phyloP scores from a whole-genome alignment of 2,329 filamentous ascomycete genomes.

The Byssothecium circinans region DNA sequence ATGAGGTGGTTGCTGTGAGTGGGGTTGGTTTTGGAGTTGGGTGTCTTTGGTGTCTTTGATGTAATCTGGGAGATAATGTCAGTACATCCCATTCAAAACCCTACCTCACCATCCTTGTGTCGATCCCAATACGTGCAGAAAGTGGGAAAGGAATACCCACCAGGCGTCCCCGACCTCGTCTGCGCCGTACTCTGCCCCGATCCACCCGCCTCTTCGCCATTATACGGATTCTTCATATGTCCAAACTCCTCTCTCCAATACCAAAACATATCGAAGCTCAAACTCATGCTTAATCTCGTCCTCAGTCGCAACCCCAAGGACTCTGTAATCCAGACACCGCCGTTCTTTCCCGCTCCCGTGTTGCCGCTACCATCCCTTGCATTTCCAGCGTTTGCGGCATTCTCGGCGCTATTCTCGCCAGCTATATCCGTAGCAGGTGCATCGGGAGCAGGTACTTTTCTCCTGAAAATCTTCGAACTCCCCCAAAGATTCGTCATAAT shows the following conservation, averaged over 20 bases:
- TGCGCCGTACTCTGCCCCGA: slow-evolving; percentile 17
- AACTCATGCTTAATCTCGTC: slow-evolving; percentile 41
- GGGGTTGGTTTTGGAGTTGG: background rate
- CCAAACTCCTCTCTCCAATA: slow-evolving; percentile 44
- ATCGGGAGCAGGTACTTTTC: slow-evolving; percentile 13
- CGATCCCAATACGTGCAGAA: too few relatives aligned
- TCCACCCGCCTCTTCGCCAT: slow-evolving; percentile 29
- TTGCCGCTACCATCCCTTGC: too few relatives aligned
- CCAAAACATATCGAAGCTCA: slow-evolving; percentile 46
- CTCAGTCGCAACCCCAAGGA: slow-evolving; percentile 35
- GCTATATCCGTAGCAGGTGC: background rate
- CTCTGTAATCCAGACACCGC: slow-evolving; percentile 30
- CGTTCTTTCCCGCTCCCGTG: background rate
- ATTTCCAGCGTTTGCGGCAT: too few relatives aligned
- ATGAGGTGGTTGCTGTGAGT: background rate
- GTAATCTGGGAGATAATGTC: slow-evolving; percentile 15
- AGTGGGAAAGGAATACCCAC: slow-evolving; percentile 25
- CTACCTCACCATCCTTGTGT: too few relatives aligned
- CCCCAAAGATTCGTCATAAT: slow-evolving; percentile 42
- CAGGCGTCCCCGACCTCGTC: slow-evolving; percentile 30
- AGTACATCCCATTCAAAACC: slow-evolving; percentile 1
- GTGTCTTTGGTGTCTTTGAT: slow-evolving; percentile 9
- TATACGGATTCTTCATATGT: slow-evolving; percentile 41
- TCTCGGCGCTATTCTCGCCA: background rate
- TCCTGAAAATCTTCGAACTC: slow-evolving; percentile 36